These are phyloP conservation scores for Cladosporium oxysporum DNA, from an alignment of 2,329 filamentous ascomycete species.

Conservation along the genomic window DNA sequence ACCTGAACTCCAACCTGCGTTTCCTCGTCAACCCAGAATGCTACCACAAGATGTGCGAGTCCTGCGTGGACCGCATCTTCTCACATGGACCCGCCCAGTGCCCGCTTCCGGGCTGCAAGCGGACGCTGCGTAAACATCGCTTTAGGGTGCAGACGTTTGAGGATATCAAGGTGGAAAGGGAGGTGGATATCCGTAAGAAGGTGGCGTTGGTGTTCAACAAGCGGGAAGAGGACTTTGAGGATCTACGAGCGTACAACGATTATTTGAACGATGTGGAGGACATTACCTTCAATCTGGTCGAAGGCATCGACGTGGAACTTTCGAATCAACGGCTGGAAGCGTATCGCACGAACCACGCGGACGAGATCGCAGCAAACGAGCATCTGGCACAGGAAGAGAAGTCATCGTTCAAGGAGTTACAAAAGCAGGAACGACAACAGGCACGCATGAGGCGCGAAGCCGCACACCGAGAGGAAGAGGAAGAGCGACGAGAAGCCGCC, in stretches of 20 bases:
- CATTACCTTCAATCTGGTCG: conserved; percentile 84
- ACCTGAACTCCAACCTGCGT: conserved; percentile 89
- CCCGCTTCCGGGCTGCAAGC: conserved; percentile 83
- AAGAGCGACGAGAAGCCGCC: conserved; percentile 65
- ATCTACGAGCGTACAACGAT: conserved; percentile 81
- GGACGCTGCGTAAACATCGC: conserved; percentile 79
- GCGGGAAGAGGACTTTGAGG: conserved; percentile 86
- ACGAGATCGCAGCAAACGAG: conserved; percentile 54
- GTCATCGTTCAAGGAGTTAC: conserved; percentile 47
- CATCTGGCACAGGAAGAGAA: conserved; percentile 51
- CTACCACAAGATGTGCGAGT: conserved; percentile 98
- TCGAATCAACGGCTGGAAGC: conserved; percentile 61
- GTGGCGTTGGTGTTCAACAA: conserved; percentile 81
- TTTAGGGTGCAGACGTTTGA: conserved; percentile 90
- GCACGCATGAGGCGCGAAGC: conserved; percentile 63
- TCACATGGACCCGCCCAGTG: conserved; percentile 88
- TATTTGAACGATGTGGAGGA: conserved; percentile 92
- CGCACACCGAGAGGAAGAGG: conserved; percentile 67
- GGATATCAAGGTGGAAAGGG: conserved; percentile 83
- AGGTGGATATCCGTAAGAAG: conserved; percentile 84
- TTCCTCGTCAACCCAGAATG: conserved; percentile 98
- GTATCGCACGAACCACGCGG: conserved; percentile 74
- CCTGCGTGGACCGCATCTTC: conserved; percentile 93
- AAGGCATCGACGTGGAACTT: conserved; percentile 66
- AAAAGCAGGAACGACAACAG: conserved; percentile 65